Percentiles rank a stretch among this genome's conserved stretches.
These are phyloP conservation scores for Starmerella cellae DNA, from an alignment of 805 yeast genomes.

Conservation along the genomic window DNA sequence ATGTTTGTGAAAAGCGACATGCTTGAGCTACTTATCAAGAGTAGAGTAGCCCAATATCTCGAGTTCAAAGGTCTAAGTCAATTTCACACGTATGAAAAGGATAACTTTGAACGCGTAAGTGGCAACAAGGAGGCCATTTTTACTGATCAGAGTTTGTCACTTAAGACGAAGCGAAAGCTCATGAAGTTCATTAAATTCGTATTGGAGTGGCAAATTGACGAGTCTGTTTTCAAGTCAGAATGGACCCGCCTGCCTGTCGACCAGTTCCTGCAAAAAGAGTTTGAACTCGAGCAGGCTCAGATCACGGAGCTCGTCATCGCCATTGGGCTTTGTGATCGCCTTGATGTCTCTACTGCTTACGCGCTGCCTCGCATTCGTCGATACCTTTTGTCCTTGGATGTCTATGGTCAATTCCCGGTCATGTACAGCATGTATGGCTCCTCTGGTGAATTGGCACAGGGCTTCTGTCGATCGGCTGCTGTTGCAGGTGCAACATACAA, in stretches of 20 bases:
- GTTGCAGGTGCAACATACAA: slow-evolving; percentile 95
- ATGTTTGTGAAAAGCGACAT: slow-evolving; percentile 86
- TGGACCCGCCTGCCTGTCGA: slow-evolving; percentile 45
- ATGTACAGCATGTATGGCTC: slow-evolving; percentile 88
- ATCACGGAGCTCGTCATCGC: slow-evolving; percentile 73
- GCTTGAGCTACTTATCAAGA: slow-evolving; percentile 59
- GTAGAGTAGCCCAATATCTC: slow-evolving; percentile 78
- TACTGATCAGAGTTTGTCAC: slow-evolving; percentile 66
- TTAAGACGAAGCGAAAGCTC: slow-evolving; percentile 63
- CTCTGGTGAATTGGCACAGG: slow-evolving; percentile 91
- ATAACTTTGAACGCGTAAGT: slow-evolving; percentile 71
- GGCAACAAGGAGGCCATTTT: slow-evolving; percentile 87
- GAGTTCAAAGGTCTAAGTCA: slow-evolving; percentile 81
- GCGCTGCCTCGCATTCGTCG: slow-evolving; percentile 75
- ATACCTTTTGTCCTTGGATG: slow-evolving; percentile 71
- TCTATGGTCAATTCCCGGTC: slow-evolving; percentile 90
- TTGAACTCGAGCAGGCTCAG: slow-evolving; percentile 61
- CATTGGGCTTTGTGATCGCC: slow-evolving; percentile 61
- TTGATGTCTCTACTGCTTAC: slow-evolving; percentile 49
- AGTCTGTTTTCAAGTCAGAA: slow-evolving; percentile 39
- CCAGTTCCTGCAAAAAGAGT: slow-evolving; percentile 47
- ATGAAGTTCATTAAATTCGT: slow-evolving; percentile 91
- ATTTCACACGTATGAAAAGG: slow-evolving; percentile 91
- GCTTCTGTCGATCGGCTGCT: slow-evolving; percentile 94
- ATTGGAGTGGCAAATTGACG: slow-evolving; percentile 49